Evolutionary conservation across 805 yeast species (phyloP).

Genomic region (Candida nonsorbophila): DNA sequence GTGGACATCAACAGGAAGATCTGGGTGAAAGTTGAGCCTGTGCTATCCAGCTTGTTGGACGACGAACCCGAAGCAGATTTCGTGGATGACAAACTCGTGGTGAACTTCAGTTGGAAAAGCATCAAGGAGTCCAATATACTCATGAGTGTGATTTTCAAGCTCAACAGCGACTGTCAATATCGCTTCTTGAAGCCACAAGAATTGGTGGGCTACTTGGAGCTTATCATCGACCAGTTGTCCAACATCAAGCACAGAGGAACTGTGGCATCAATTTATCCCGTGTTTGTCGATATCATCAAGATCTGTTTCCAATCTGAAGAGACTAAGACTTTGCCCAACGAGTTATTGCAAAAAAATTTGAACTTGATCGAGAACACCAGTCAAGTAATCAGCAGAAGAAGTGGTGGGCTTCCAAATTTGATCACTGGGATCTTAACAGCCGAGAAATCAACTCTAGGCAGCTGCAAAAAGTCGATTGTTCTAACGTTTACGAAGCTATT

Average conservation of each 20-base stretch:
- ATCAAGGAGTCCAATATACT: constrained; percentile 68
- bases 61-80: constrained; percentile 32
- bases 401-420: constrained; percentile 86
- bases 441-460: constrained; percentile 19
- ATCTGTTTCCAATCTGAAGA: constrained; percentile 36
- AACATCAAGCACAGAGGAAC: constrained; percentile 88
- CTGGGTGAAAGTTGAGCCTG: constrained; percentile 44
- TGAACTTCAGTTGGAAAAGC: constrained; percentile 78
- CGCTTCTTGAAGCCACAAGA: constrained; percentile 12
- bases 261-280: constrained; percentile 80
- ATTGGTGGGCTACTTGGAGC: constrained; percentile 42
- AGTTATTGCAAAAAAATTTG: constrained; percentile 43
- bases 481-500: constrained; percentile 49
- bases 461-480: constrained; percentile 29
- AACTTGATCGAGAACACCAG: constrained; percentile 47
- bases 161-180: constrained; percentile 4
- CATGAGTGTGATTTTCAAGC: constrained; percentile 39
- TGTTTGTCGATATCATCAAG: constrained; percentile 62
- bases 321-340: constrained; percentile 33
- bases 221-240: constrained; percentile 62
- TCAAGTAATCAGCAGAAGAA: constrained; percentile 77
- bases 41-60: constrained; percentile 58
- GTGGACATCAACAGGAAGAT: constrained; percentile 4
- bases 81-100: constrained; percentile 42
- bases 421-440: constrained; percentile 71